Base-by-base conservation (phyloP, 495 filamentous ascomycete species). In the Lindgomyces ingoldianus region DNA sequence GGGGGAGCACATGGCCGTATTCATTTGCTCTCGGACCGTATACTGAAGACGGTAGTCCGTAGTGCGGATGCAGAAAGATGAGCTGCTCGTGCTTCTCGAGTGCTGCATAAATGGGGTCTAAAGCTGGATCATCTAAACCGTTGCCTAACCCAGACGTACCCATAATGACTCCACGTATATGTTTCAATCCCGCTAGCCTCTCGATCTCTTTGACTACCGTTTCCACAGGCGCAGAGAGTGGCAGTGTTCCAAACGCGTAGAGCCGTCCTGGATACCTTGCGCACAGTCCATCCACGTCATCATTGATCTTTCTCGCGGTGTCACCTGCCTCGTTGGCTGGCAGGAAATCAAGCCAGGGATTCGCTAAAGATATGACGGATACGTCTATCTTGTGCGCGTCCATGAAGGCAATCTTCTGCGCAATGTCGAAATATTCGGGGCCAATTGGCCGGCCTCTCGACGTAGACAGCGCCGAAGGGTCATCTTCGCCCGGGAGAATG, bases 331-430 rank as follows among this genome's bases (percentile, higher is more conserved):
- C 83, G 21, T 75, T 67, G 0, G 85, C 68, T 0, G 83, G 77
- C 0, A 96, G 78, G 72, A 96, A 96, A 74, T 96, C 93, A 0
- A 98, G 84, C 93, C 93, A 98, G 0, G 93, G 93, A 73, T 98
- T 98, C 22, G 93, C 93, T 45, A 96, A 87, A 0, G 89, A 93
- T 72, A 98, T 84, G 9, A 96, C 87, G 18, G 90, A 95, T 56
- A 85, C 85, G 71, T 88, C 83, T 70, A 98, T 96, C 24, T 75
- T 73, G 72, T 98, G 93, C 6, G 76, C 81, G 70, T 89, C 81
- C 93, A 98, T 98, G 76, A 98, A 98, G 19, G 81, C 75, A 4
- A 96, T 80, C 56, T 96, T 96, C 58, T 87, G 79, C 3, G 76
- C 73, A 57, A 91, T 85, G 50, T 88, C 85, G 57, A 83, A 87